Evolutionary conservation across 768 basidiomycete genomes (phyloP), one percentile per base, ranked within the genome.

Genomic region (Gloeopeniophorella convolvens): DNA sequence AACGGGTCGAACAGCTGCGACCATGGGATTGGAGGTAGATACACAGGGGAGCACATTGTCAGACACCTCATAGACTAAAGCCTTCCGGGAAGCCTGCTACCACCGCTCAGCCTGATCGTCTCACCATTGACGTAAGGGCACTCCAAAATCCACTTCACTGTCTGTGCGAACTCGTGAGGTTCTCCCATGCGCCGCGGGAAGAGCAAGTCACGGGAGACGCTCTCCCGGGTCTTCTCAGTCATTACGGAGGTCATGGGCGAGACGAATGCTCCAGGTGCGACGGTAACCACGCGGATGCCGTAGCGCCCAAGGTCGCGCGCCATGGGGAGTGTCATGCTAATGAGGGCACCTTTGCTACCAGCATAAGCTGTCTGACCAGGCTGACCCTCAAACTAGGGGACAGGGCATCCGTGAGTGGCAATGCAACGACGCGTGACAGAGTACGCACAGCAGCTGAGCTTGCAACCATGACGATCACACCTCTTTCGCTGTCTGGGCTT

Each of bases 301-400:
- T 78, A 70, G 11, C 73, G 68, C 2, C 73, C 69, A 11, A 82
- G 69, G 59, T 82, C 80, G 43, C 80, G 71, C 3, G 80, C 76
- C 71, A 81, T 73, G 1, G 80, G 80, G 3, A 82, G 69, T 1
- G 77, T 74, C 75, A 82, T 75, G 1, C 79, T 76, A 18, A 67
- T 64, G 3, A 82, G 54, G 1, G 75, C 80, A 40, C 79, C 80
- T 62, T 82, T 82, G 1, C 71, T 68, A 3, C 77, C 77, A 1
- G 77, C 62, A 56, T 82, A 82, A 0, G 77, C 79, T 0, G 71
- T 68, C 55, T 81, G 80, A 2, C 79, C 78, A 2, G 77, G 72
- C 51, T 78, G 77, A 5, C 76, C 77, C 62, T 79, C 73, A 51
- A 70, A 80, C 79, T 80, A 21, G 23, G 23, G 11, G 5, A 36